Evolutionary conservation across 768 basidiomycete species (phyloP).

Genomic region (Naganishia antarctica): DNA sequence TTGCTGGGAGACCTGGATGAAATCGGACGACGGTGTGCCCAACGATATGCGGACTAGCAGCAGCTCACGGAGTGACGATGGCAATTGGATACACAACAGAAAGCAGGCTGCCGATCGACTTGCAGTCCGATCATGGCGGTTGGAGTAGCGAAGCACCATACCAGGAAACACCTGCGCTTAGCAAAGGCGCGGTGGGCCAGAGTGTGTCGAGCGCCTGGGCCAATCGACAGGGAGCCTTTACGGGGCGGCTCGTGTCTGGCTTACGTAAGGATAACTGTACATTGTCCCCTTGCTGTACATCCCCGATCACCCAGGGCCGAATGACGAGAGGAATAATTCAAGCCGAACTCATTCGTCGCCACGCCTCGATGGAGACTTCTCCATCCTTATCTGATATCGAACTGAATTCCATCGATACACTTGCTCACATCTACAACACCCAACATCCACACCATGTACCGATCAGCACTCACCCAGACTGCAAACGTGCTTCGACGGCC

Average conservation of each 20-base stretch:
- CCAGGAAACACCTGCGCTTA: slow-evolving; percentile 2
- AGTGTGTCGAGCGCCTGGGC: background rate
- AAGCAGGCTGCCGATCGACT: background rate
- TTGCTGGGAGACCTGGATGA: background rate
- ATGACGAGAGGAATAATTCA: background rate
- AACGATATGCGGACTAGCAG: background rate
- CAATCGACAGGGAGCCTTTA: slow-evolving; percentile 15
- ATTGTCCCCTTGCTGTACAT: background rate
- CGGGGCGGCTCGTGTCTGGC: no score
- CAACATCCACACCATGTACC: slow-evolving; percentile 3
- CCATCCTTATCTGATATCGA: background rate
- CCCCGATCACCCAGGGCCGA: slow-evolving; percentile 1
- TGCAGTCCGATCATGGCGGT: background rate
- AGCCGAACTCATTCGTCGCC: slow-evolving; percentile 16
- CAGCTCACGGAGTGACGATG: background rate
- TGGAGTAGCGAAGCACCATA: background rate
- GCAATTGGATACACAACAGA: no score
- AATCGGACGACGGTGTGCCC: background rate
- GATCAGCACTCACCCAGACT: slow-evolving; percentile 14
- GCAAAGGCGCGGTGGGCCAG: slow-evolving; percentile 10
- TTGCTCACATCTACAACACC: background rate
- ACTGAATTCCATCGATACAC: background rate
- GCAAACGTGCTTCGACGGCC: slow-evolving; percentile 14
- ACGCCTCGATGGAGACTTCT: background rate
- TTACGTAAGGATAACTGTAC: no score